Base-by-base conservation (phyloP, 192 early-diverging fungal species). In the Podila horticola region DNA sequence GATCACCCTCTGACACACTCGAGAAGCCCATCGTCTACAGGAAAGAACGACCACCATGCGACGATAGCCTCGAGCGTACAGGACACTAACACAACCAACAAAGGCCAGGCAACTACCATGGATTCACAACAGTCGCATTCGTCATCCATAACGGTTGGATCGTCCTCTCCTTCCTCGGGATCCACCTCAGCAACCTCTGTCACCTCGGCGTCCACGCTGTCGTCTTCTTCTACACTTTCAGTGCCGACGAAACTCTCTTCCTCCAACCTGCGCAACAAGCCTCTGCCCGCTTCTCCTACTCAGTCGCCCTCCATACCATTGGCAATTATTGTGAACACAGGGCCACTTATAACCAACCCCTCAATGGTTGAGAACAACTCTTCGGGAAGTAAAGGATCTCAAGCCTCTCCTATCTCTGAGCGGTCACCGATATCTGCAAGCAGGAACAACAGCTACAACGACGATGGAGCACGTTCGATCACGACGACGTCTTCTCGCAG, bases 231-330 rank as follows among this genome's bases (percentile, higher is more conserved):
- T 38, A 9, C 49, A 19, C 49, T 65, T 22, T 19, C 13, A 19
- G 26, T 29, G 7, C 24, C 51, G 20, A 11, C 58, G 24, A 52
- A 77, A 50, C 38, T 22, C 67, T 64, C 82, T 58, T 79, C 66
- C 52, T 12, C 24, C 64, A 20, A 36, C 5, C 48, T 55, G 24
- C 10, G 62, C n/a, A 48, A 74, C 34, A 74, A 74, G 29, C 65
- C 72, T 48, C 66, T 74, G 45, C 72, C 72, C 1, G 48, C 48
- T 8, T 50, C 57, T 15, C 64, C 72, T 48, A 6, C 51, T 3
- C 13, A 20, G 19, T 19, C 66, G 20, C 52, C 66, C n/a, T 31
- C 66, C n/a, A 29, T 50, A 36, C 22, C 50, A 33, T 52, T 4
- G 34, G 31, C 29, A 64, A n/a, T 4, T 38, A 20, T 7, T 33